Evolutionary conservation across 2,329 filamentous ascomycete species (phyloP).

Genomic region (Trichophaea hybrida): DNA sequence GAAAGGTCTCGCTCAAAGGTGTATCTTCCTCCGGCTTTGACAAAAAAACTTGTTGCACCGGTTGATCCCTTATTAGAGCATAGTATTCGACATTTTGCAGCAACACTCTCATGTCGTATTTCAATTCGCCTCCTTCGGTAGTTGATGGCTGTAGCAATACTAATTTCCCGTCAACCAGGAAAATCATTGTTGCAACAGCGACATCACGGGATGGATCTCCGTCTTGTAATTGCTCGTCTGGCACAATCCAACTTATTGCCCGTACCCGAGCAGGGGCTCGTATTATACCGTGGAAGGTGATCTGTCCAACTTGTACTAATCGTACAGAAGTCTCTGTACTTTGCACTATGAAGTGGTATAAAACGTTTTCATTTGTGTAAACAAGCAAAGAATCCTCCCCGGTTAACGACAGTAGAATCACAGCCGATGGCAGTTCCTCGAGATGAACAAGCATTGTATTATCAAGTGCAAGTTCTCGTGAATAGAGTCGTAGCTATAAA

Average conservation of each 20-base stretch:
- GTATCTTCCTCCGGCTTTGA: background rate
- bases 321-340: constrained; percentile 51
- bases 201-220: constrained; percentile 95
- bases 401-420: constrained; percentile 78
- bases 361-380: constrained; percentile 90
- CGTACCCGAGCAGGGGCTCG: constrained; percentile 82
- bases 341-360: constrained; percentile 85
- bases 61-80: constrained; percentile 77
- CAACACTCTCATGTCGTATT: constrained; percentile 96
- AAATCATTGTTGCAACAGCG: constrained; percentile 78
- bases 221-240: constrained; percentile 73
- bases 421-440: constrained; percentile 65
- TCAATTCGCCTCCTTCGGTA: constrained; percentile 68
- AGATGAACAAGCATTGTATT: constrained; percentile 57
- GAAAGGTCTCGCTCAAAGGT: constrained; percentile 25
- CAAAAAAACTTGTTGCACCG: constrained; percentile 27
- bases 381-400: constrained; percentile 90
- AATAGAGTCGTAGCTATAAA: constrained; percentile 65
- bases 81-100: constrained; percentile 95
- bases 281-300: constrained; percentile 92
- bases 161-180: constrained; percentile 93
- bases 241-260: constrained; percentile 88
- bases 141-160: constrained; percentile 79
- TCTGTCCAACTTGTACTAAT: constrained; percentile 89
- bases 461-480: constrained; percentile 67